phyloP scores from a whole-genome alignment of 2,329 filamentous ascomycete species.

The Madurella fahalii region DNA sequence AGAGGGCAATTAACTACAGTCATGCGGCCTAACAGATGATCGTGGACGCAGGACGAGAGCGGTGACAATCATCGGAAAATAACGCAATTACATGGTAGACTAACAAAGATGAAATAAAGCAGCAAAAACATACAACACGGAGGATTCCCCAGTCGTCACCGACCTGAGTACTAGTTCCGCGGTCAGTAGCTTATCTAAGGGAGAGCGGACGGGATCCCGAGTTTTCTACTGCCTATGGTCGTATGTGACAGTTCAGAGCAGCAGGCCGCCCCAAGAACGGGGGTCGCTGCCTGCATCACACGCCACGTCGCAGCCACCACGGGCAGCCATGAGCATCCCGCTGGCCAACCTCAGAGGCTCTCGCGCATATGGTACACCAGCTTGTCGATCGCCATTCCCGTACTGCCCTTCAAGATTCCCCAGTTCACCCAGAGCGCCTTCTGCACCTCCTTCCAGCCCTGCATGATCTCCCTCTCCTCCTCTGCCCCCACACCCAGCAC shows the following conservation, averaged over 20 bases:
- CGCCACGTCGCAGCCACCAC: too few relatives aligned
- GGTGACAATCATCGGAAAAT: too few relatives aligned
- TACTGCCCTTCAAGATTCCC: background rate
- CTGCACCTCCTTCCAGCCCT: conserved; percentile 2
- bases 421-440: background rate
- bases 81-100: too few relatives aligned
- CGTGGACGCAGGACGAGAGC: too few relatives aligned
- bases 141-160: background rate
- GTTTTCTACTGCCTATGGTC: background rate
- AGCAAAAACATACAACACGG: background rate
- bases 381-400: background rate
- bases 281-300: too few relatives aligned
- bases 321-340: too few relatives aligned
- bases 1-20: too few relatives aligned
- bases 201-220: background rate
- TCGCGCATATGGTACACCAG: background rate
- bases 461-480: conserved; percentile 9
- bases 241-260: background rate
- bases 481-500: background rate
- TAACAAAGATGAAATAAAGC: background rate
- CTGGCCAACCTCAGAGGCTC: too few relatives aligned
- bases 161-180: background rate
- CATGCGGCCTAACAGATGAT: too few relatives aligned
- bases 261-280: too few relatives aligned
- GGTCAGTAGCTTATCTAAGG: background rate